Conservation (phyloP, 208 protist species). For the Trypanosoma theileri region DNA sequence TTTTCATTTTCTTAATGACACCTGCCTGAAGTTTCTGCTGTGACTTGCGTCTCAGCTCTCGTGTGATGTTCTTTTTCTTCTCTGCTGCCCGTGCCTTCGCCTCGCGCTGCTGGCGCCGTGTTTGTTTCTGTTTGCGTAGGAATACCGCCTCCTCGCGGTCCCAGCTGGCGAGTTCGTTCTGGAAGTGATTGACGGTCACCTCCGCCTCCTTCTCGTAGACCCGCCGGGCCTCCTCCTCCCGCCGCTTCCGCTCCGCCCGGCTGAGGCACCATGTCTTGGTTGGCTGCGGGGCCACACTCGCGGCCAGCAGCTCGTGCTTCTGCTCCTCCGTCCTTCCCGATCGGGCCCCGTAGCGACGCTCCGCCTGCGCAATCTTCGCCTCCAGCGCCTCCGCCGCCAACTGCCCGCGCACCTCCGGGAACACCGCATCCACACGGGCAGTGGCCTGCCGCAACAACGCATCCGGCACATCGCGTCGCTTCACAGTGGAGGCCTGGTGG, state of each 20-base stretch:
- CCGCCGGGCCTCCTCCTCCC: constrained; percentile 63
- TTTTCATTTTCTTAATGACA: constrained; percentile 87
- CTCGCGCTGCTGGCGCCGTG: constrained; percentile 52
- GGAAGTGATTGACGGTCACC: constrained; percentile 81
- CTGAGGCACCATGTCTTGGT: constrained; percentile 80
- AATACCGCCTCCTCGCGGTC: constrained; percentile 64
- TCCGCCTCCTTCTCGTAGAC: constrained; percentile 85
- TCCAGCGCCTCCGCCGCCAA: constrained; percentile 78
- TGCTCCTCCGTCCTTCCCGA: constrained; percentile 11
- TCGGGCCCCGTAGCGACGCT: constrained; percentile 62
- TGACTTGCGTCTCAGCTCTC: constrained; percentile 68
- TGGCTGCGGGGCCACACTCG: constrained; percentile 40
- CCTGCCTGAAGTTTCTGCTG: constrained; percentile 81
- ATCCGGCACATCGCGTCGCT: constrained; percentile 73
- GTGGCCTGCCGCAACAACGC: constrained; percentile 44
- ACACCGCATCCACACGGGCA: constrained; percentile 43
- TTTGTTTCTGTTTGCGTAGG: constrained; percentile 50
- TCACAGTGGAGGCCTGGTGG: constrained; percentile 72
- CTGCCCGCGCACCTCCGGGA: constrained; percentile 52
- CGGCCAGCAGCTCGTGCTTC: constrained; percentile 17
- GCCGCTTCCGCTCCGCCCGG: constrained; percentile 60
- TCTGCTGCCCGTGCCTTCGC: constrained; percentile 53
- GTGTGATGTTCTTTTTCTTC: constrained; percentile 46
- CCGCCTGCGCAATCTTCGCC: constrained; percentile 66
- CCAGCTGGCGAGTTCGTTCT: constrained; percentile 73